These are phyloP conservation scores for Linanthus parryae DNA, from an alignment of 148 eudicot genomes.

Conservation along the genomic window DNA sequence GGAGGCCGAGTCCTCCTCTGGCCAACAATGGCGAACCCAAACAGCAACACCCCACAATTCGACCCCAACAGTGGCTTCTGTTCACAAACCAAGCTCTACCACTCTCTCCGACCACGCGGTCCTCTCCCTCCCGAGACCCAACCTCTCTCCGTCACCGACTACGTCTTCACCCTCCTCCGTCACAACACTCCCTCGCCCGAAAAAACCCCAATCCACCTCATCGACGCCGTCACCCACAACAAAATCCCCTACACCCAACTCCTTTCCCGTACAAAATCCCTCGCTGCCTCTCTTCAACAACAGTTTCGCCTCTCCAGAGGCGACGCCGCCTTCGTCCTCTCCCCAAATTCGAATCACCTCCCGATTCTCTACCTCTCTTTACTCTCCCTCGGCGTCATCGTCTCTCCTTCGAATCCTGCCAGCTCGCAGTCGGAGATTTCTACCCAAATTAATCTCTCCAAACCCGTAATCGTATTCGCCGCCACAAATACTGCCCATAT, in stretches of 20 bases:
- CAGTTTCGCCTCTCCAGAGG: conserved; percentile 8
- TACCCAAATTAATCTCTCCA: too few species aligned
- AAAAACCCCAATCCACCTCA: conserved; percentile 10
- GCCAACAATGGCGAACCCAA: conserved; percentile 1
- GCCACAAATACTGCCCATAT: not conserved
- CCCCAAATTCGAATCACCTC: too few species aligned
- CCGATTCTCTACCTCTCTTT: too few species aligned
- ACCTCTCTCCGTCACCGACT: conserved; percentile 19
- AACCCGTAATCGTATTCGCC: conserved; percentile 13
- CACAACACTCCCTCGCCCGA: conserved; percentile 18
- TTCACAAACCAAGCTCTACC: conserved; percentile 19
- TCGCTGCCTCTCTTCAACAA: conserved; percentile 8
- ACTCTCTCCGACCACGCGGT: conserved; percentile 16
- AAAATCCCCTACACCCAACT: conserved; percentile 10
- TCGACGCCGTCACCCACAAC: conserved; percentile 24
- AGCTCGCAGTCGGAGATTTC: conserved; percentile 12
- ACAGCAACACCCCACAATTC: not conserved
- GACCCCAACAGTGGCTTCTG: conserved; percentile 24
- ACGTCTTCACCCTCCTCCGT: too few species aligned
- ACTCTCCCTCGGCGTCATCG: too few species aligned
- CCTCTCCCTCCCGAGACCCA: conserved; percentile 18
- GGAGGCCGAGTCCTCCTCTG: too few species aligned
- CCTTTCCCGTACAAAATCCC: too few species aligned
- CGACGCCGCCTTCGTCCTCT: conserved; percentile 15
- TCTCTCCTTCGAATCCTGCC: too few species aligned